Base-by-base conservation (phyloP, 169 alveolate genomes). In the Cryptosporidium parvum region DNA sequence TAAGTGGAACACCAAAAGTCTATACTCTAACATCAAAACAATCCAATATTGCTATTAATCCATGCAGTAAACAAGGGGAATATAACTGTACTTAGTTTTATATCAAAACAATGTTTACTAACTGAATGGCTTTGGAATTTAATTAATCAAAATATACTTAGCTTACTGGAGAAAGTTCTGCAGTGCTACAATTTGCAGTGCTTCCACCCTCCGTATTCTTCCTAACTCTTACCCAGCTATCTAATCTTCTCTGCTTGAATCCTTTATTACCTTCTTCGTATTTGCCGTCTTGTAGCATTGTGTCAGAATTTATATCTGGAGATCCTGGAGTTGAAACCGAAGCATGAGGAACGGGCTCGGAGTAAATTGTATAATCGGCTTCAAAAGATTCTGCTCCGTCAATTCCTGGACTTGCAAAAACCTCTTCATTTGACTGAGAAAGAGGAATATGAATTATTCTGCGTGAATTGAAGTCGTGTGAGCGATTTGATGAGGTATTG, bases 381-480 rank as follows among this genome's bases (percentile, higher is more conserved):
- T 62, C 75, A 18, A 58, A 56, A 39, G 31, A 35, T 21, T 21
- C 72, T 2, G 56, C 31, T 45, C 65, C 42, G n/a, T 62, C 56
- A 26, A 80, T 21, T 21, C 62, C 18, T 21, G 89, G 89, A 23
- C 80, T 80, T 42, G 80, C 68, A 1, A 23, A 1, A 3, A 80
- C 48, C 56, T 80, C 89, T 67, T 80, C 89, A 59, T 80, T 80
- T 65, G 89, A 45, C 75, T 80, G 89, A 14, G 89, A 80, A 80
- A 80, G 89, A 16, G 89, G 89, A 21, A 80, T 80, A 18, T 80
- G 89, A 62, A 80, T 80, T 62, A 80, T 39, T 48, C 42, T 80
- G n/a, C 80, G 52, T 16, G 67, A 26, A 39, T 31, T 80, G 26
- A 61, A 31, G 12, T 62, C 89, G 69, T 16, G n/a, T 21, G 73